Evolutionary conservation across 73 alveolate genomes (phyloP).

Genomic region (Paraurostyla sp.): DNA sequence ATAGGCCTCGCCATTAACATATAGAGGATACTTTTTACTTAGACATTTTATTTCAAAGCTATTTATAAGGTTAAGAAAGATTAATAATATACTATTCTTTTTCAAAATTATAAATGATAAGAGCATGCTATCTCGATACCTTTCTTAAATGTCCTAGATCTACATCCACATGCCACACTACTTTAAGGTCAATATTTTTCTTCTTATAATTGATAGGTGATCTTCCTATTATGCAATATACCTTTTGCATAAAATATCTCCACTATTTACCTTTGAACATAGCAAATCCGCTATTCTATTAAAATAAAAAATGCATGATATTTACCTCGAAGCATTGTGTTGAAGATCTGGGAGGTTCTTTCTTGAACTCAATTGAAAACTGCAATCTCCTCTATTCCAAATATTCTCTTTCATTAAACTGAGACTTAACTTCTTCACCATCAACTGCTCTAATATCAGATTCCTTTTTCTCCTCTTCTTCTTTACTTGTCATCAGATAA

Average conservation of each 20-base stretch:
- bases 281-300: constrained; percentile 83
- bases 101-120: constrained; percentile 82
- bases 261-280: constrained; percentile 85
- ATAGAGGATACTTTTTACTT: constrained; percentile 78
- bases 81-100: constrained; percentile 11
- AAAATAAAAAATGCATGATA: background rate
- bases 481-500: too few species aligned
- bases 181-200: constrained; percentile 16
- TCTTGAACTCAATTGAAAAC: constrained; percentile 48
- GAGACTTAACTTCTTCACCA: background rate
- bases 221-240: constrained; percentile 84
- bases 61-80: background rate
- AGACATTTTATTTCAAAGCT: constrained; percentile 88
- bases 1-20: constrained; percentile 82
- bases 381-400: constrained; percentile 36
- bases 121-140: constrained; percentile 89
- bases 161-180: constrained; percentile 86
- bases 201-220: constrained; percentile 74
- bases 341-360: constrained; percentile 46
- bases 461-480: background rate
- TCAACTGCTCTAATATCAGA: background rate
- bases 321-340: constrained; percentile 52
- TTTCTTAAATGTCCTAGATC: constrained; percentile 83
- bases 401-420: constrained; percentile 16
- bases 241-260: constrained; percentile 84